A percentile compares a stretch with the other conserved stretches of the same genome.
Evolutionary conservation across 129 eudicot genomes (phyloP).

Genomic region (Saposhnikovia divaricata): DNA sequence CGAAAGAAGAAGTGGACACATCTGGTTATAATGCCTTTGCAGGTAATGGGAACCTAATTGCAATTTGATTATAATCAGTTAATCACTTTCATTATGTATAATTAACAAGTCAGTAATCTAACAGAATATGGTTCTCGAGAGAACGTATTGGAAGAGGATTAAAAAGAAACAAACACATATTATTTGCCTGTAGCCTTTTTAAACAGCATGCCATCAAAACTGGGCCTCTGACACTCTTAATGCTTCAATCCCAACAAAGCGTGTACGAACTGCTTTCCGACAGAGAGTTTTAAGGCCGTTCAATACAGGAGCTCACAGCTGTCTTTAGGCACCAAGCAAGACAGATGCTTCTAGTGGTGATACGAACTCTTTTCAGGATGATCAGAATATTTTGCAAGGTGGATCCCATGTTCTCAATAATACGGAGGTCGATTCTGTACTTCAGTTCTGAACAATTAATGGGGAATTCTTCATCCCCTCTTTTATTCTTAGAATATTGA

Average conservation of each 20-base stretch:
- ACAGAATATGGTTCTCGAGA: slow-evolving; percentile 42
- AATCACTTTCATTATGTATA: slow-evolving; percentile 4
- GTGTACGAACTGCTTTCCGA: slow-evolving; percentile 83
- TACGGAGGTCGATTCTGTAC: too few species aligned
- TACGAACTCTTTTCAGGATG: slow-evolving; percentile 92
- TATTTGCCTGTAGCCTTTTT: slow-evolving; percentile 51
- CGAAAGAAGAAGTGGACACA: slow-evolving; percentile 79
- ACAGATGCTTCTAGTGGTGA: slow-evolving; percentile 96
- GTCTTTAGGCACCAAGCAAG: slow-evolving; percentile 48
- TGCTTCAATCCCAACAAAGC: slow-evolving; percentile 78
- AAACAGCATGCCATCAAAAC: slow-evolving; percentile 43
- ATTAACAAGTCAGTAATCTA: slow-evolving; percentile 5
- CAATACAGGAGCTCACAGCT: slow-evolving; percentile 57
- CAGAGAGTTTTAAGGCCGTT: slow-evolving; percentile 78
- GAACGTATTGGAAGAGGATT: slow-evolving; percentile 68
- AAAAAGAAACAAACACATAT: slow-evolving; percentile 66
- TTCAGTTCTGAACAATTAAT: too few species aligned
- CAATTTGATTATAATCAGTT: neutral
- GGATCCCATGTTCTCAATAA: too few species aligned
- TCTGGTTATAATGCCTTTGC: slow-evolving; percentile 60
- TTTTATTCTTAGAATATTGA: too few species aligned
- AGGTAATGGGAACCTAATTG: slow-evolving; percentile 32
- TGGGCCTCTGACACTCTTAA: slow-evolving; percentile 46
- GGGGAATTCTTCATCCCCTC: too few species aligned
- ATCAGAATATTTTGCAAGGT: too few species aligned